Conservation (phyloP, 192 early-diverging fungal genomes). For the Backusella parvicylindrica region DNA sequence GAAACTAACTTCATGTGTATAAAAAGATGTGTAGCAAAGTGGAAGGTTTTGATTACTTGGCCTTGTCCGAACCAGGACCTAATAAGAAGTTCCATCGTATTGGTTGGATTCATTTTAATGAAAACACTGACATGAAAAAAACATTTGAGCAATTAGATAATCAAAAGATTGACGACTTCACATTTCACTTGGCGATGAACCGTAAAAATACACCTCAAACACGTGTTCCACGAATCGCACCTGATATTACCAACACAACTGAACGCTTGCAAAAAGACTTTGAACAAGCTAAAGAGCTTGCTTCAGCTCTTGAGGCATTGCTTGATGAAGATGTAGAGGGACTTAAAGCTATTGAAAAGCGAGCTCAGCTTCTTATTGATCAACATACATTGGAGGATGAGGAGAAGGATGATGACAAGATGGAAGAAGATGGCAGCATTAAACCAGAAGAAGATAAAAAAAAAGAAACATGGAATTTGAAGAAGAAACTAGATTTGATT, state of each 20-base stretch:
- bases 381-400: not conserved
- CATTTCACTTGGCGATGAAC: constrained; percentile 49
- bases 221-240: constrained; percentile 55
- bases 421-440: not conserved
- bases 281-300: constrained; percentile 55
- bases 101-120: constrained; percentile 92
- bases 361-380: constrained; percentile 21
- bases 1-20: not conserved
- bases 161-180: constrained; percentile 49
- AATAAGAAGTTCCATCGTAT: constrained; percentile 84
- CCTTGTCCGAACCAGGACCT: constrained; percentile 82
- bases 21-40: constrained; percentile 59
- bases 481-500: constrained; percentile 67
- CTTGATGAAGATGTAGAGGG: constrained; percentile 26
- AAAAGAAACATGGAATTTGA: constrained; percentile 20
- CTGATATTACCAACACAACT: constrained; percentile 65
- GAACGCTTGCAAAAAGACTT: constrained; percentile 76
- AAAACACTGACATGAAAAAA: constrained; percentile 78
- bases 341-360: constrained; percentile 22
- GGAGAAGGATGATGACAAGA: not conserved
- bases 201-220: constrained; percentile 43
- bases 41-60: constrained; percentile 81
- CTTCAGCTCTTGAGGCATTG: constrained; percentile 56
- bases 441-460: not conserved
- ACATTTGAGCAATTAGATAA: constrained; percentile 62